A percentile compares a stretch with the other conserved stretches of the same genome.
Evolutionary conservation across 2,329 filamentous ascomycete genomes (phyloP).

Genomic region (Penicillium sp.): DNA sequence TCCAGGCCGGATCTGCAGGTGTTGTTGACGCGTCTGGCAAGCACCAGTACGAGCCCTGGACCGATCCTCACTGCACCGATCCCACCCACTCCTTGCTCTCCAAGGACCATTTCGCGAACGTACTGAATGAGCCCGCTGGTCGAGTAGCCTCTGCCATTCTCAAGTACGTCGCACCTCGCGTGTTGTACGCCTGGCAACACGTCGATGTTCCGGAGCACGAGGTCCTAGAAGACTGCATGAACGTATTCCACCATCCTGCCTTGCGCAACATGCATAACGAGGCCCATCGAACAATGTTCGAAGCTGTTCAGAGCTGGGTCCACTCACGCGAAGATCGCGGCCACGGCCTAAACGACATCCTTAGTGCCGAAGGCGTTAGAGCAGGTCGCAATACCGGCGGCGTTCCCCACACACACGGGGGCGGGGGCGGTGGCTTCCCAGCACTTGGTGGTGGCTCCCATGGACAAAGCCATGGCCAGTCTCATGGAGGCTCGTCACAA

Average conservation of each 20-base stretch:
- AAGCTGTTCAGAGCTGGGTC: constrained; percentile 78
- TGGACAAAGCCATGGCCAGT: constrained; percentile 20
- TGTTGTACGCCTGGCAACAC: constrained; percentile 93
- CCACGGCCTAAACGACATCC: constrained; percentile 67
- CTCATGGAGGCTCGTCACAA: constrained; percentile 15
- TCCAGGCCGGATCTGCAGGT: constrained; percentile 81
- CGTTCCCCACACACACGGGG: constrained; percentile 34
- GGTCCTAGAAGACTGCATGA: constrained; percentile 75
- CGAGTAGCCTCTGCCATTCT: constrained; percentile 71
- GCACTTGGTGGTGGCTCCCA: constrained; percentile 23
- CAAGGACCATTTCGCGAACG: constrained; percentile 80
- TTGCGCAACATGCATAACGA: constrained; percentile 72
- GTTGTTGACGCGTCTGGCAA: constrained; percentile 67
- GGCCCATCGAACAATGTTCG: constrained; percentile 85
- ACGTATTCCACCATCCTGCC: constrained; percentile 87
- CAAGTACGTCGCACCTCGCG: constrained; percentile 80
- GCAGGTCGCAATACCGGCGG: constrained; percentile 65
- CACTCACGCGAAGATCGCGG: constrained; percentile 65
- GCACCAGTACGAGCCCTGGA: constrained; percentile 78
- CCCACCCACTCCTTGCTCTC: constrained; percentile 80
- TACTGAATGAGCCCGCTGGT: constrained; percentile 74
- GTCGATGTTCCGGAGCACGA: constrained; percentile 77
- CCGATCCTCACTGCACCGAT: constrained; percentile 69
- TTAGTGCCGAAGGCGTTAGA: constrained; percentile 80
- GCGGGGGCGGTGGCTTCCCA: constrained; percentile 23